phyloP scores from a whole-genome alignment of 768 basidiomycete genomes.

The Mycena indigotica region DNA sequence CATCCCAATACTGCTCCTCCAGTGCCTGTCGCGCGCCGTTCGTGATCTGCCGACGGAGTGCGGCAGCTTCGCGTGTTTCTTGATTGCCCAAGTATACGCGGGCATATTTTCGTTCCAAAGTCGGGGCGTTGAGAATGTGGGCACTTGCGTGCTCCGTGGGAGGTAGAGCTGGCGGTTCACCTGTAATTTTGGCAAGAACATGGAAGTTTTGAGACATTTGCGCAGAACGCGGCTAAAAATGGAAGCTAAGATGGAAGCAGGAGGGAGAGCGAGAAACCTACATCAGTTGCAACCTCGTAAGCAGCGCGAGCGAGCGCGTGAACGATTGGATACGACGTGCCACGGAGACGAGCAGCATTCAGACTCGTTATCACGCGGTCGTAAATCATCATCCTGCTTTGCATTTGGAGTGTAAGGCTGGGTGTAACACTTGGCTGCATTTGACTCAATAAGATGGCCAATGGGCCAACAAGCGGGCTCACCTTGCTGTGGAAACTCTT shows the following conservation, averaged over 20 bases:
- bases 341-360: constrained; percentile 71
- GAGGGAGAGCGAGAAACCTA: constrained; percentile 39
- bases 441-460: not conserved
- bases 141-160: constrained; percentile 79
- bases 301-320: constrained; percentile 74
- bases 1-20: constrained; percentile 87
- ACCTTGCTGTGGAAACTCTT: constrained; percentile 64
- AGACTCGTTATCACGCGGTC: constrained; percentile 79
- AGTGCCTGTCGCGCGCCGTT: constrained; percentile 78
- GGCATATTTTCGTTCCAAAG: constrained; percentile 83
- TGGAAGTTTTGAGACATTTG: constrained; percentile 75
- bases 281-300: constrained; percentile 57
- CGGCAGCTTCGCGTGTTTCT: constrained; percentile 65
- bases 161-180: constrained; percentile 73
- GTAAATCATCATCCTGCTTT: constrained; percentile 95
- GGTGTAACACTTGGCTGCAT: constrained; percentile 44
- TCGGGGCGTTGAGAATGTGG: constrained; percentile 77
- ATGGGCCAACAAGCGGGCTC: constrained; percentile 39
- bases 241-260: too few relatives aligned
- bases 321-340: constrained; percentile 74
- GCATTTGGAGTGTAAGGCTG: constrained; percentile 74
- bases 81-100: constrained; percentile 70
- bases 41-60: constrained; percentile 73
- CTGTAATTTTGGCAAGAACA: constrained; percentile 73
- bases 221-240: constrained; percentile 46